phyloP scores from a whole-genome alignment of 2,329 filamentous ascomycete genomes.

The Emergomyces africanus region DNA sequence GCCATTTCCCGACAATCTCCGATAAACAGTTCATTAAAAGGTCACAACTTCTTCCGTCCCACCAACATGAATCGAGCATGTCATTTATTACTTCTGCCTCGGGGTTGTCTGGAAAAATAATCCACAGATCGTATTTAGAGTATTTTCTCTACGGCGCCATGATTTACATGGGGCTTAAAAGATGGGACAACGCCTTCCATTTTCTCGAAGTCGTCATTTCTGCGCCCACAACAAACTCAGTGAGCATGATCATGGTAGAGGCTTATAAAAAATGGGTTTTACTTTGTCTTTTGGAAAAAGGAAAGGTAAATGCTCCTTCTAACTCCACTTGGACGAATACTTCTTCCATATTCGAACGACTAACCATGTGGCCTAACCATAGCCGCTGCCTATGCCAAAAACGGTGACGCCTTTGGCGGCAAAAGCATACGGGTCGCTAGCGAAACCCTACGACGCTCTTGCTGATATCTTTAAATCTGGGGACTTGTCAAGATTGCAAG shows the following conservation, averaged over 20 bases:
- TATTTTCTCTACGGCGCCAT: conserved; percentile 56
- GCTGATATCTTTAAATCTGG: conserved; percentile 54
- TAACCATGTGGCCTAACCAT: conserved; percentile 3
- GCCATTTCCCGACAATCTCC: conserved; percentile 24
- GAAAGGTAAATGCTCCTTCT: conserved; percentile 45
- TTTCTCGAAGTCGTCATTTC: conserved; percentile 54
- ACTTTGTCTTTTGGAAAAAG: conserved; percentile 57
- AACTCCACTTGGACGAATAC: neutral
- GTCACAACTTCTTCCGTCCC: conserved; percentile 17
- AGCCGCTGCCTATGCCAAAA: conserved; percentile 41
- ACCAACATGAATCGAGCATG: conserved; percentile 19
- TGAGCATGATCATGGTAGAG: conserved; percentile 70
- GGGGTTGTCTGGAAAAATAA: conserved; percentile 28
- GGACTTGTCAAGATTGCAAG: conserved; percentile 46
- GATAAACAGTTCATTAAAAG: conserved; percentile 16
- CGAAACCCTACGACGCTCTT: conserved; percentile 58
- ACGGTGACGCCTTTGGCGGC: conserved; percentile 37
- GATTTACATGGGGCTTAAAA: conserved; percentile 47
- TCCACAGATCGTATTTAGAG: conserved; percentile 40
- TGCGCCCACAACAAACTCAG: conserved; percentile 48
- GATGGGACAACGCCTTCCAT: conserved; percentile 50
- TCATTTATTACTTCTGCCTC: conserved; percentile 25
- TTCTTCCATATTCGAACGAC: neutral
- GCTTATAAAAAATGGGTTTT: conserved; percentile 89
- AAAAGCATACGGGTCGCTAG: conserved; percentile 45